Evolutionary conservation across 108 stramenopile species (phyloP), one percentile per base, ranked within the genome.

Genomic region (Cylindrotheca fusiformis): DNA sequence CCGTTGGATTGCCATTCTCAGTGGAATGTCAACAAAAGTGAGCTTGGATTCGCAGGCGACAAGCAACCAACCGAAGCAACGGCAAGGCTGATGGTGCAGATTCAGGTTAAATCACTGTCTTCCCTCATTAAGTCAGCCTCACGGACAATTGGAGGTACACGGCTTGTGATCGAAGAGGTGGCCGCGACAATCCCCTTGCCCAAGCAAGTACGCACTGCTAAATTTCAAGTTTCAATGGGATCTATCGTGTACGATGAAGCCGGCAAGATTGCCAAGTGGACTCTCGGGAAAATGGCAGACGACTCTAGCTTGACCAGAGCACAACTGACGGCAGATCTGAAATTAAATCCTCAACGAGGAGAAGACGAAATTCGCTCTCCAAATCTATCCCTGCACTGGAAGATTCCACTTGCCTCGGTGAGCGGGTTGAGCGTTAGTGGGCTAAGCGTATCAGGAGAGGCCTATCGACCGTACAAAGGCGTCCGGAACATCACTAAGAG

Each of bases 391-490:
- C 57, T 98, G 18, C 76, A 77, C 48, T 99, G 97, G 96, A 97
- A 96, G 72, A 92, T 98, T 29, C 89, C 97, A 22, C 67, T 93
- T 60, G 88, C 95, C 19, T 96, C 95, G 18, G 94, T 97, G 12
- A 91, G 91, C 55, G 97, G 97, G 8, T 65, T 99, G 60, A 70
- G 82, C 23, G 94, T 99, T 36, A 82, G 87, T 32, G 96, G 96
- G 1, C 76, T 99, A 23, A 90, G 87, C 50, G 62, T 99, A 3
- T 73, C 80, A 24, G 93, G 93, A 41, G 99, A 99, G 77, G 57
- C 65, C 19, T 99, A 98, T 66, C 79, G 81, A 51, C 97, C 97
- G 21, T 98, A 97, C 92, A 99, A 98, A 79, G 97, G 96, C 5
- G 96, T 97, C 10, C 79, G 94, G 22, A 88, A 91, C 31, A 81